phyloP scores from a whole-genome alignment of 805 yeast genomes.

The Wickerhamiella azymoides region DNA sequence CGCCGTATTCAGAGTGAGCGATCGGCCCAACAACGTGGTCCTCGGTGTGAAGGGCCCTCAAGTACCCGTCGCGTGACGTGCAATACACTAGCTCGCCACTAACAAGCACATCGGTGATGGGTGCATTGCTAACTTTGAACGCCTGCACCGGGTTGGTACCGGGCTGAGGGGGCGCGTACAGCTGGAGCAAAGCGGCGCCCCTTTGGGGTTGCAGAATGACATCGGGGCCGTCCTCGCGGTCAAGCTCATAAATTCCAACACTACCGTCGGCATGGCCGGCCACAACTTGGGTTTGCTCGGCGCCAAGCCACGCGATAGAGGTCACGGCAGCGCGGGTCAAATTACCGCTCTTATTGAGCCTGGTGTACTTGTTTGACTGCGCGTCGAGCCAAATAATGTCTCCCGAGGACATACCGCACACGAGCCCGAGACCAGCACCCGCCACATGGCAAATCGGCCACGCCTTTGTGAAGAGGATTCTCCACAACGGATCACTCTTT shows the following conservation, averaged over 20 bases:
- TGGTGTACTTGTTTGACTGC: conserved; percentile 32
- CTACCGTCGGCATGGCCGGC: conserved; percentile 57
- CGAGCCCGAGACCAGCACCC: conserved; percentile 31
- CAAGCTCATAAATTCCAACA: conserved; percentile 37
- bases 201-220: conserved; percentile 14
- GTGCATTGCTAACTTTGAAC: conserved; percentile 44
- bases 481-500: conserved; percentile 25
- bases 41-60: conserved; percentile 40
- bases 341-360: conserved; percentile 39
- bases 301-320: conserved; percentile 36
- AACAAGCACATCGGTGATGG: conserved; percentile 33
- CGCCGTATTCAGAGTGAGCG: conserved; percentile 53
- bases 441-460: conserved; percentile 29
- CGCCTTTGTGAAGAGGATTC: conserved; percentile 27
- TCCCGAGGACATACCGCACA: conserved; percentile 54
- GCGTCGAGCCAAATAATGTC: conserved; percentile 51
- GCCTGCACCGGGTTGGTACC: conserved; percentile 39
- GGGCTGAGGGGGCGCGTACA: conserved; percentile 10
- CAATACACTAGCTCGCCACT: conserved; percentile 29
- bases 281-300: conserved; percentile 31
- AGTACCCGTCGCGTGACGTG: conserved; percentile 54
- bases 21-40: conserved; percentile 36
- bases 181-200: conserved; percentile 10
- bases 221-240: conserved; percentile 31
- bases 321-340: conserved; percentile 31